A percentile compares a stretch with the other conserved stretches of the same genome.
phyloP scores from a whole-genome alignment of 352 stramenopile species.

The Globisporangium paddicum region DNA sequence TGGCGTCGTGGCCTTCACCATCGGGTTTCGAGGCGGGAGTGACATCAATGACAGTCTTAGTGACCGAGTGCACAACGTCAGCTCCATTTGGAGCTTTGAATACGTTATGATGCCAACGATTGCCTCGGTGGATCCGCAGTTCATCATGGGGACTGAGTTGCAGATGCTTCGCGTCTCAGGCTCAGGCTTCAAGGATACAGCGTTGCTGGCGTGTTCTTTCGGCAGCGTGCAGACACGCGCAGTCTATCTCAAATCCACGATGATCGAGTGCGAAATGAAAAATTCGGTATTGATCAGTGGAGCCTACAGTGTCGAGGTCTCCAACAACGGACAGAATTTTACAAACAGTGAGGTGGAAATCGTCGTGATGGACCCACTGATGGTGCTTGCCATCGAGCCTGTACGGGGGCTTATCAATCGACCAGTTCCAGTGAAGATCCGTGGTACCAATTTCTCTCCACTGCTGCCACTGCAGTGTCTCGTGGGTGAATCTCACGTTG shows the following conservation, averaged over 20 bases:
- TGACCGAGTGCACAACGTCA: background rate
- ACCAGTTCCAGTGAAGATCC: slow-evolving; percentile 20
- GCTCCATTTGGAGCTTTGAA: background rate
- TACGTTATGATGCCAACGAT: slow-evolving; percentile 6
- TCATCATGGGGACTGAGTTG: slow-evolving; percentile 1
- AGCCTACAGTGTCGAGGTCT: slow-evolving; percentile 74
- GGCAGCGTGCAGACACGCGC: slow-evolving; percentile 12
- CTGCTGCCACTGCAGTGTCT: slow-evolving; percentile 29
- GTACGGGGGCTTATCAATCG: slow-evolving; percentile 16
- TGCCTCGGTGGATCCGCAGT: slow-evolving; percentile 2
- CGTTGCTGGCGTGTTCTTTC: slow-evolving; percentile 33
- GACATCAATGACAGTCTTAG: background rate
- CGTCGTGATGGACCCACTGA: slow-evolving; percentile 27
- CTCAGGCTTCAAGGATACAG: slow-evolving; percentile 35
- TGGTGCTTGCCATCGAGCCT: slow-evolving; percentile 18
- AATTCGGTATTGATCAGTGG: slow-evolving; percentile 1
- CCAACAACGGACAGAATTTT: slow-evolving; percentile 92
- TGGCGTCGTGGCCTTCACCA: slow-evolving; percentile 14
- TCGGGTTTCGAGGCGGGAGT: background rate
- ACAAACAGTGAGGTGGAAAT: slow-evolving; percentile 79
- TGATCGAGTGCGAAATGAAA: slow-evolving; percentile 26
- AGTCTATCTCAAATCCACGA: slow-evolving; percentile 21
- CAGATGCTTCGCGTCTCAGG: slow-evolving; percentile 21
- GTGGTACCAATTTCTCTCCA: slow-evolving; percentile 16
- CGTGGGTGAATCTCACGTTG: slow-evolving; percentile 27